A percentile compares a stretch with the other conserved stretches of the same genome.
Evolutionary conservation across 345 rosid species (phyloP).

Genomic region (Linum trigynum): DNA sequence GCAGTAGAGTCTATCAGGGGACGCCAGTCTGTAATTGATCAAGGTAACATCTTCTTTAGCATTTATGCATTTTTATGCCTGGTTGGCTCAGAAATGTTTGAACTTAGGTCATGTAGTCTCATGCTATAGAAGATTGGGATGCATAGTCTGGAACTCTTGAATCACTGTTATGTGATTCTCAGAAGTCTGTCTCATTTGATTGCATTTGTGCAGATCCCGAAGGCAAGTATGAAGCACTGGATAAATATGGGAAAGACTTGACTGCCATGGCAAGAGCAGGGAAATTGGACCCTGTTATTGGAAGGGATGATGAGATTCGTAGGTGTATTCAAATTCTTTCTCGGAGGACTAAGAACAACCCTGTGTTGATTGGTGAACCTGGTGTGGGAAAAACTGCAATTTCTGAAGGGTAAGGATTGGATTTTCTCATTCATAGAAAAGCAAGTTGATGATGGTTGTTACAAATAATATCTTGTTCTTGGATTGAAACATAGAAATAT

Average conservation of each 20-base stretch:
- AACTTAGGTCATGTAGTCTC: neutral
- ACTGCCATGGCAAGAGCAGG: constrained; percentile 96
- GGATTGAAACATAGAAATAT: too few species aligned
- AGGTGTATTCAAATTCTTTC: constrained; percentile 97
- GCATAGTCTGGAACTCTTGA: neutral
- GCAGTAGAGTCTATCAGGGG: constrained; percentile 90
- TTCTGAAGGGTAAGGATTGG: constrained; percentile 74
- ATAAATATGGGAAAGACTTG: constrained; percentile 92
- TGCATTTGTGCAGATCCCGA: constrained; percentile 64
- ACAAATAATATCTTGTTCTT: too few species aligned
- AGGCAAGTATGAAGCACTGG: constrained; percentile 93
- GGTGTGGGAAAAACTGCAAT: constrained; percentile 99
- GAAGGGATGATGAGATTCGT: constrained; percentile 98
- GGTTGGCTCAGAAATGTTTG: neutral
- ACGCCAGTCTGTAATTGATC: constrained; percentile 91
- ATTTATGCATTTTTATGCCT: neutral
- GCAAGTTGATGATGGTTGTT: constrained; percentile 3
- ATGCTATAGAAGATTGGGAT: too few species aligned
- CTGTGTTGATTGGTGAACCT: constrained; percentile 95
- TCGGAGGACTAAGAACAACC: constrained; percentile 97
- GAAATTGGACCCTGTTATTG: constrained; percentile 96
- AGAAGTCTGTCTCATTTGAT: neutral
- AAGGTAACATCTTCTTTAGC: constrained; percentile 38
- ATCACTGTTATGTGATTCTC: neutral
- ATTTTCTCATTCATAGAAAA: neutral